These are phyloP conservation scores for Lepidium aucheri DNA, from an alignment of 345 rosid species.

Conservation along the genomic window DNA sequence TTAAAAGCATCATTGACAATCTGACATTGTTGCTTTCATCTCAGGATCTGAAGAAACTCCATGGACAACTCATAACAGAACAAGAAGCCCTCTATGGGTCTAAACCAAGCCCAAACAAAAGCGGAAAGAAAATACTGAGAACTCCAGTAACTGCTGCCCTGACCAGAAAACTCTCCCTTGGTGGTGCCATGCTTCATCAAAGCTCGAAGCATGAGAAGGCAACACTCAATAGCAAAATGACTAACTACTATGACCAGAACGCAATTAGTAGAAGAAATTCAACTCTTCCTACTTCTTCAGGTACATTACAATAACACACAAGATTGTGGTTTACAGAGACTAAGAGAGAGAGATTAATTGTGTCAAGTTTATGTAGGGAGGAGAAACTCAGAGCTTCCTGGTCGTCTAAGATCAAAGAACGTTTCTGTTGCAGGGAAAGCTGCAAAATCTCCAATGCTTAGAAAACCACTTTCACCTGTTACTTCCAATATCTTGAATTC, in stretches of 20 bases:
- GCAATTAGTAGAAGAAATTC: conserved; percentile 26
- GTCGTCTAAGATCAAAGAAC: conserved; percentile 35
- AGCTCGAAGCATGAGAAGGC: conserved; percentile 36
- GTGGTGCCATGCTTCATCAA: conserved; percentile 58
- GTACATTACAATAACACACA: neutral
- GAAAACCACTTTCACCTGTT: conserved; percentile 62
- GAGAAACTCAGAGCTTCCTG: conserved; percentile 47
- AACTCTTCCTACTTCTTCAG: conserved; percentile 15
- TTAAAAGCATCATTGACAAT: neutral
- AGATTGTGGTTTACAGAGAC: neutral
- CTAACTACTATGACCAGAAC: conserved; percentile 24
- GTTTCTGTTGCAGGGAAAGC: conserved; percentile 24
- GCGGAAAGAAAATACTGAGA: conserved; percentile 44
- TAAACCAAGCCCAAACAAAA: conserved; percentile 54
- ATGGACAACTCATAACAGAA: conserved; percentile 51
- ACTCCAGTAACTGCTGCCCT: conserved; percentile 27
- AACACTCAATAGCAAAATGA: conserved; percentile 26
- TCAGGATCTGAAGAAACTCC: conserved; percentile 61
- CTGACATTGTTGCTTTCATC: neutral
- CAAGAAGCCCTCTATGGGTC: conserved; percentile 58
- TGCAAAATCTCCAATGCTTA: conserved; percentile 21
- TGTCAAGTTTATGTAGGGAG: conserved; percentile 32
- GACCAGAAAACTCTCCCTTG: conserved; percentile 51
- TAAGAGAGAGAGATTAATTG: neutral
- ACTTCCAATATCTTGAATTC: conserved; percentile 43